Conservation (phyloP, 257 asterid species). For the Rhazya stricta region DNA sequence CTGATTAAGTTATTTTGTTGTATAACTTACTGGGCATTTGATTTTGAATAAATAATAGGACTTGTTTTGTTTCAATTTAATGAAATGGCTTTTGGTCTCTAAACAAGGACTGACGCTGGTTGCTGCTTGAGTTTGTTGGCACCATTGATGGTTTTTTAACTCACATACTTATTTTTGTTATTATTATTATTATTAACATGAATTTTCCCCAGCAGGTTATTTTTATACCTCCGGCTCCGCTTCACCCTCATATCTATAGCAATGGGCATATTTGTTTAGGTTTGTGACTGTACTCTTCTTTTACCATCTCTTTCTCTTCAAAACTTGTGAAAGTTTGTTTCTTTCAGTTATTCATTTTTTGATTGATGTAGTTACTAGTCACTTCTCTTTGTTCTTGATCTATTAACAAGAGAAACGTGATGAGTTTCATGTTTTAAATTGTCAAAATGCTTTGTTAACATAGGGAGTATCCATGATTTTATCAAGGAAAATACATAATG, state of each 20-base stretch:
- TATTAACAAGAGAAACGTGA: background rate
- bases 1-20: background rate
- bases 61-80: background rate
- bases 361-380: background rate
- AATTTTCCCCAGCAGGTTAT: conserved; percentile 40
- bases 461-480: background rate
- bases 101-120: background rate
- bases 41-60: background rate
- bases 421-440: background rate
- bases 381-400: background rate
- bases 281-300: conserved; percentile 23
- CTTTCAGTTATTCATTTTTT: background rate
- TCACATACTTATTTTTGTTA: background rate
- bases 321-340: background rate
- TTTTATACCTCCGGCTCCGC: conserved; percentile 83
- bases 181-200: conserved; percentile 13
- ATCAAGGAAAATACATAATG: background rate
- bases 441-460: background rate
- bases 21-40: background rate
- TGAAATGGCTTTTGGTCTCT: background rate
- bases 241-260: conserved; percentile 89
- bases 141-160: background rate
- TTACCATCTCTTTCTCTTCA: background rate
- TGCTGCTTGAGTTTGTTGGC: background rate
- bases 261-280: conserved; percentile 97